phyloP scores from a whole-genome alignment of 2,329 filamentous ascomycete genomes.

The Cercospora janseana region DNA sequence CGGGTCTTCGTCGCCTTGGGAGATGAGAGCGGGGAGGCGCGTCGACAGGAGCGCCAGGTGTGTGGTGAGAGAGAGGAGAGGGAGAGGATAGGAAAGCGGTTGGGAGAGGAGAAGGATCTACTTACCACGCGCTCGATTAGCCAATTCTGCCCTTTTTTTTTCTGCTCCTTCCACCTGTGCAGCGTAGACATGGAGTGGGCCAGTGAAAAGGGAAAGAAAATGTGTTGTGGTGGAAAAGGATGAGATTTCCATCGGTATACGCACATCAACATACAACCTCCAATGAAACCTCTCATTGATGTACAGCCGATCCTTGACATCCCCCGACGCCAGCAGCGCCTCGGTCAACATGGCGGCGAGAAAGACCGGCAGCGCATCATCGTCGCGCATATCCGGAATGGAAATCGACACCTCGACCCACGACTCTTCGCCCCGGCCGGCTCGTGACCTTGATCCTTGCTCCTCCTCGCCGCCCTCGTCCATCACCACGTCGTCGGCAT shows the following conservation, averaged over 20 bases:
- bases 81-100: conserved; percentile 87
- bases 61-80: conserved; percentile 85
- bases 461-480: conserved; percentile 46
- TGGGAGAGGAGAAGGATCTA: conserved; percentile 92
- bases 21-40: conserved; percentile 78
- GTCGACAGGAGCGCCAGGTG: conserved; percentile 90
- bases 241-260: too few relatives aligned
- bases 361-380: conserved; percentile 86
- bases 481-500: conserved; percentile 16
- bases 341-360: conserved; percentile 85
- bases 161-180: neutral
- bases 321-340: conserved; percentile 72
- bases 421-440: conserved; percentile 54
- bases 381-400: conserved; percentile 85
- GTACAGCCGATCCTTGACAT: conserved; percentile 66
- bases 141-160: neutral
- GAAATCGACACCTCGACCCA: conserved; percentile 93
- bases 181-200: neutral
- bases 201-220: neutral
- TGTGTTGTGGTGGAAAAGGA: too few relatives aligned
- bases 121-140: conserved; percentile 13
- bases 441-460: conserved; percentile 35
- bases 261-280: conserved; percentile 90
- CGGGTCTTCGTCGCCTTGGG: conserved; percentile 89
- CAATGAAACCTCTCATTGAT: conserved; percentile 95